Percentiles rank a stretch among this genome's conserved stretches.
These are phyloP conservation scores for Sporothrix brasiliensis DNA, from an alignment of 2,329 filamentous ascomycete species.

Conservation along the genomic window DNA sequence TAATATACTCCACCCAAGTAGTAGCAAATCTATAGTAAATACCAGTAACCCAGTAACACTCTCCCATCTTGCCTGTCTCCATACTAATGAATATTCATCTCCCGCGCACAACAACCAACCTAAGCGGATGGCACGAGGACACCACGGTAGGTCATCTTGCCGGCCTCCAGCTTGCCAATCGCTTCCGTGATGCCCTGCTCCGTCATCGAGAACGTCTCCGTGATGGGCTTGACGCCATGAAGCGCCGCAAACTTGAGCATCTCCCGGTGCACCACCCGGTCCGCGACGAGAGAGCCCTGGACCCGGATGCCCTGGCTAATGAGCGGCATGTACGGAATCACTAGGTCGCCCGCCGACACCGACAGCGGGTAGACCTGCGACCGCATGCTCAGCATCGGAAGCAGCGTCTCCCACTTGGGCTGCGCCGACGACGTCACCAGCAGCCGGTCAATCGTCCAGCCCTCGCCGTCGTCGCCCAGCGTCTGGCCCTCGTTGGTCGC, in stretches of 20 bases:
- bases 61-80: no score
- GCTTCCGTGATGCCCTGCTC: slow-evolving; percentile 8
- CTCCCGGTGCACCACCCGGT: slow-evolving; percentile 5
- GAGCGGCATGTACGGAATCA: slow-evolving; percentile 5
- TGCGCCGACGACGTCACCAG: slow-evolving; percentile 20
- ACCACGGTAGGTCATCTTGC: slow-evolving; percentile 22
- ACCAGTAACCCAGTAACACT: no score
- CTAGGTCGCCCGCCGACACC: slow-evolving; percentile 5
- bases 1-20: no score
- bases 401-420: slow-evolving; percentile 14
- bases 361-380: slow-evolving; percentile 25
- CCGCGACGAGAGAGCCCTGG: slow-evolving; percentile 19
- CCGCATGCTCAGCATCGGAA: slow-evolving; percentile 18
- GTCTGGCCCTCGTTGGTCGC: slow-evolving; percentile 21
- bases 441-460: slow-evolving; percentile 22
- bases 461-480: slow-evolving; percentile 14
- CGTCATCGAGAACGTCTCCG: slow-evolving; percentile 16
- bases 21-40: no score
- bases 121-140: neutral
- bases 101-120: neutral
- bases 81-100: no score
- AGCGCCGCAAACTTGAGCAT: slow-evolving; percentile 25
- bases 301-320: slow-evolving; percentile 11
- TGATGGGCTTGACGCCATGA: neutral
- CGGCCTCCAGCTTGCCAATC: slow-evolving; percentile 20